These are phyloP conservation scores for Phytopythium delawarense DNA, from an alignment of 352 stramenopile species.

Conservation along the genomic window DNA sequence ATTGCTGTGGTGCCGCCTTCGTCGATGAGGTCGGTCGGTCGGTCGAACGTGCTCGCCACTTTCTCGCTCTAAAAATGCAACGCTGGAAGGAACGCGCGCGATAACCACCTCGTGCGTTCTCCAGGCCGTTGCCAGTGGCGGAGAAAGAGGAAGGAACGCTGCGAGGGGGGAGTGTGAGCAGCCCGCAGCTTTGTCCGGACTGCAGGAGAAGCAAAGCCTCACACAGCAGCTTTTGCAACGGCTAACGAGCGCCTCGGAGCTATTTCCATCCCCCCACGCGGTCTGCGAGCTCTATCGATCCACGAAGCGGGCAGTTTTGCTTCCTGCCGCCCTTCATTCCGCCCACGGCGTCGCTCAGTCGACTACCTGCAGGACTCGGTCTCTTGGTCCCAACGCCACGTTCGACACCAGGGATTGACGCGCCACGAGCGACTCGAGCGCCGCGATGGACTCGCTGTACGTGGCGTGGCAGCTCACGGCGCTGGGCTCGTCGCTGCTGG, in stretches of 20 bases:
- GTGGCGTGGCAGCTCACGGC: slow-evolving; percentile 73
- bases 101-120: background rate
- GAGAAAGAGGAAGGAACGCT: background rate
- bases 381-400: background rate
- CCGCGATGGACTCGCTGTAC: slow-evolving; percentile 54
- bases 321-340: background rate
- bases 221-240: background rate
- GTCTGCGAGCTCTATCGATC: background rate
- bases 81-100: background rate
- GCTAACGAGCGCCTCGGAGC: background rate
- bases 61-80: slow-evolving; percentile 4
- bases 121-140: background rate
- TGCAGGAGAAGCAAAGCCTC: background rate
- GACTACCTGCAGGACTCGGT: background rate
- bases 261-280: slow-evolving; percentile 1
- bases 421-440: background rate
- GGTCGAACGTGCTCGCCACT: background rate
- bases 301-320: background rate
- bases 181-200: too few relatives aligned
- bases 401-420: background rate
- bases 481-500: slow-evolving; percentile 45
- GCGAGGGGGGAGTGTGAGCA: too few relatives aligned
- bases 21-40: background rate
- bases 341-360: background rate
- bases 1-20: too few relatives aligned